Base-by-base conservation (phyloP, 2,329 filamentous ascomycete species). In the Trichoderma semiorbis region DNA sequence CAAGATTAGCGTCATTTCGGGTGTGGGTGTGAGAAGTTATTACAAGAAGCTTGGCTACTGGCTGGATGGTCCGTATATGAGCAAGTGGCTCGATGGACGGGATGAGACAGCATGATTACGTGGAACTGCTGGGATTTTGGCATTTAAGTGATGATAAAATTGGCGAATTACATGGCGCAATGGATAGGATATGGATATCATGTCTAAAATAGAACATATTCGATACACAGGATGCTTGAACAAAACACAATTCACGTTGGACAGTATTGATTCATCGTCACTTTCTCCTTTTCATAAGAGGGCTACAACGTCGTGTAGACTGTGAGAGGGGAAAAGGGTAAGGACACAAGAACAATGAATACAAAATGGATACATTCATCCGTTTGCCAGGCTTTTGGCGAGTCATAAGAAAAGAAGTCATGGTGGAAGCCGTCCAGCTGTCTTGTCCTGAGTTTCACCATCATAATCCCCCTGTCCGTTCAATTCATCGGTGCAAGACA, bases 1-100 rank as follows among this genome's bases (percentile, higher is more conserved):
- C 73, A 99, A 99, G 86, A 94, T 99, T 70, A 96, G 93, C 78
- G 94, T 99, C 75, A 99, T 99, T 73, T 97, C 94, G n/a, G 96
- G 96, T 34, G 95, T 99, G 8, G 96, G 96, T 14, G 97, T 98
- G 21, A 87, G 96, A 78, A 97, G 93, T 78, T 99, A 99, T 80
- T 99, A 99, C 80, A 91, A 89, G 74, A 95, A 95, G 81, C 87
- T 99, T 36, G 96, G 96, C 1, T 99, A 98, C 83, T 93, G 90
- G 86, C 86, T 99, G 34, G 96, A 99, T 80, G 96, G 96, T 11
- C 94, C 93, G 12, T 97, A 97, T 75, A 93, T 90, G 87, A 89
- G 87, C 80, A 91, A 91, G 80, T 89, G 86, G 88, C 79, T 90
- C 4, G 86, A 90, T 74, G 87, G 86, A 7, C 78, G 80, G 21